phyloP scores from a whole-genome alignment of 768 basidiomycete genomes.

The Hemileccinum impolitum region DNA sequence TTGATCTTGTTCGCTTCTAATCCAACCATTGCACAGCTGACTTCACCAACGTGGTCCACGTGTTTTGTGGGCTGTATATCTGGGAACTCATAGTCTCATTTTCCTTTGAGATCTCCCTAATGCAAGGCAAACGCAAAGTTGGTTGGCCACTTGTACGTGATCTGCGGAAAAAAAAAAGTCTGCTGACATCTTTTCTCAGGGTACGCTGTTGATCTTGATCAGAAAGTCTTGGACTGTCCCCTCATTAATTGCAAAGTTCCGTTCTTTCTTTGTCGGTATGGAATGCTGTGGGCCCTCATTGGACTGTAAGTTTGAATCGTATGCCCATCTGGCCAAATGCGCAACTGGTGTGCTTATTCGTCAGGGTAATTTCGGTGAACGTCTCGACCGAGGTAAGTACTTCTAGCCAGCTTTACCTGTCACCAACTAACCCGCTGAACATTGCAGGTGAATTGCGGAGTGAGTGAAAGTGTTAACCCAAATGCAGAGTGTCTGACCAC shows the following conservation, averaged over 20 bases:
- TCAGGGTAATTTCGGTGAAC: conserved; percentile 57
- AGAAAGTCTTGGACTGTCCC: neutral
- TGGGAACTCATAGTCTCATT: conserved; percentile 66
- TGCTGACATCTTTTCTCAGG: conserved; percentile 12
- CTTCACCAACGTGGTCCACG: conserved; percentile 58
- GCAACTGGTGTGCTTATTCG: neutral
- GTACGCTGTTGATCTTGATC: conserved; percentile 10
- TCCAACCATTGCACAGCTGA: conserved; percentile 37
- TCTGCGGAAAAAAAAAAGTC: neutral
- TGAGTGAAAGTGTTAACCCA: conserved; percentile 28
- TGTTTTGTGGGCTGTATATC: conserved; percentile 61
- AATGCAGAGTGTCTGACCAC: conserved; percentile 3
- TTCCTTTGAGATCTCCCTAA: conserved; percentile 65
- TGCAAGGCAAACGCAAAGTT: conserved; percentile 54
- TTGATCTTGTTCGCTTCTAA: neutral
- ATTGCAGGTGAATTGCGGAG: conserved; percentile 54
- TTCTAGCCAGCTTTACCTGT: neutral
- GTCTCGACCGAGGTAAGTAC: conserved; percentile 34
- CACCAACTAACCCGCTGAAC: neutral
- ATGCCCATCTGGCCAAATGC: neutral
- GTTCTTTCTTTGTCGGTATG: conserved; percentile 70
- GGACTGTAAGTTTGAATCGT: conserved; percentile 45
- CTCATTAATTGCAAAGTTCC: conserved; percentile 40
- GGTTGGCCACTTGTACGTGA: conserved; percentile 66
- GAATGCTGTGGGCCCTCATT: conserved; percentile 61